phyloP scores from a whole-genome alignment of 768 basidiomycete species.

The Porpolomopsis calyptriformis region DNA sequence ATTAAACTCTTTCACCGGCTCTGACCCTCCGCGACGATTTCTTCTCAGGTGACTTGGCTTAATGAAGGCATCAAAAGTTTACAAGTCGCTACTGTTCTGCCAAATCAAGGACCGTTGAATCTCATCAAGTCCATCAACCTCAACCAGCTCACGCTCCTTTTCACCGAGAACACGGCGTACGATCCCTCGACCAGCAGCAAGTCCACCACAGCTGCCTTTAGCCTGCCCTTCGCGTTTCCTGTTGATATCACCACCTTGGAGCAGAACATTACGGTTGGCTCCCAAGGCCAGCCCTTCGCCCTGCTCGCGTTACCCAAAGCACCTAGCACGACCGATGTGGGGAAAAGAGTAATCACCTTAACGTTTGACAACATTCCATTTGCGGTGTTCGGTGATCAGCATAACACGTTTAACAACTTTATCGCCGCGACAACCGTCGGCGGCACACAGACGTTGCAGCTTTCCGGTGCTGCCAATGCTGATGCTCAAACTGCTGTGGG shows the following conservation, averaged over 20 bases:
- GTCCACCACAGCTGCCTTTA: constrained; percentile 52
- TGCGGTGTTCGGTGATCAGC: constrained; percentile 36
- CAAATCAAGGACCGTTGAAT: constrained; percentile 48
- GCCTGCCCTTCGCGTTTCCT: constrained; percentile 60
- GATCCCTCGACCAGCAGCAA: constrained; percentile 47
- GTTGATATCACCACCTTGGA: constrained; percentile 53
- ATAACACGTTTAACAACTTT: constrained; percentile 48
- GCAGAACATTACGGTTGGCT: constrained; percentile 46
- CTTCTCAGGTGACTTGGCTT: constrained; percentile 54
- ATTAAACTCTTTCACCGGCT: constrained; percentile 5
- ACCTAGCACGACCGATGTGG: constrained; percentile 51
- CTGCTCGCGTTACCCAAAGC: constrained; percentile 48
- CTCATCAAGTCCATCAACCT: constrained; percentile 57
- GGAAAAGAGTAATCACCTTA: constrained; percentile 48
- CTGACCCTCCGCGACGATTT: too few relatives aligned
- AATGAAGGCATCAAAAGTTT: constrained; percentile 61
- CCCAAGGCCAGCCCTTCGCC: constrained; percentile 45
- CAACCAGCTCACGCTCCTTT: constrained; percentile 48
- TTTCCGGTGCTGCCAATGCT: constrained; percentile 46
- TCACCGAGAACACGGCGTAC: constrained; percentile 48
- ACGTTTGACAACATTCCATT: constrained; percentile 52
- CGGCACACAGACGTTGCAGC: constrained; percentile 31
- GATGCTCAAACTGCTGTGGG: constrained; percentile 60
- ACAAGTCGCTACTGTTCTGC: constrained; percentile 46
- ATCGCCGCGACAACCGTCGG: constrained; percentile 49